These are phyloP conservation scores for Fusarium floridanum DNA, from an alignment of 2,329 filamentous ascomycete species.

Conservation along the genomic window DNA sequence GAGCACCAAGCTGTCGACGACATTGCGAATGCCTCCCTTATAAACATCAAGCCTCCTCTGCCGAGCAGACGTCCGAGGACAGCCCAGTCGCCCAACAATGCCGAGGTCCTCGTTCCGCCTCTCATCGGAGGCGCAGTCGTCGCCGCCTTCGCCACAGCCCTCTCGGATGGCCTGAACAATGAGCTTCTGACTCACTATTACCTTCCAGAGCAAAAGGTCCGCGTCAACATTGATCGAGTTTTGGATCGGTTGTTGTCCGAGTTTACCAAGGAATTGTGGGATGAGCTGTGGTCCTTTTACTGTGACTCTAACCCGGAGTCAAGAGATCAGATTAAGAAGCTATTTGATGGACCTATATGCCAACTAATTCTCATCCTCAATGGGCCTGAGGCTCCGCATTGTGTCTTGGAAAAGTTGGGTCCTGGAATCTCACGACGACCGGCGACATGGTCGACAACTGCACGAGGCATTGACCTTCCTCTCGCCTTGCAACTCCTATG, in stretches of 20 bases:
- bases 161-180: constrained; percentile 53
- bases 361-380: constrained; percentile 55
- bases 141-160: constrained; percentile 51
- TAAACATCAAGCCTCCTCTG: constrained; percentile 51
- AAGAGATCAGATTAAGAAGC: constrained; percentile 48
- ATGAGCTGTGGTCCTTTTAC: constrained; percentile 54
- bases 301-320: constrained; percentile 46
- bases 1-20: constrained; percentile 23
- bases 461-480: constrained; percentile 51
- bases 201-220: constrained; percentile 49
- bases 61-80: constrained; percentile 48
- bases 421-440: constrained; percentile 51
- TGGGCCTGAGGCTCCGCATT: constrained; percentile 52
- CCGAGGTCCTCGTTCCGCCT: constrained; percentile 52
- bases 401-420: constrained; percentile 52
- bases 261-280: constrained; percentile 52
- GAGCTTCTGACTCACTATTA: constrained; percentile 56
- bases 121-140: constrained; percentile 53
- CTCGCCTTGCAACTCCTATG: constrained; percentile 53
- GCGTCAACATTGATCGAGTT: constrained; percentile 53
- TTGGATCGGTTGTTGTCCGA: constrained; percentile 52
- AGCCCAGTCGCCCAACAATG: constrained; percentile 47
- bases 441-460: constrained; percentile 50
- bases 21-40: constrained; percentile 28
- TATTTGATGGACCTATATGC: constrained; percentile 55